A percentile compares a stretch with the other conserved stretches of the same genome.
phyloP scores from a whole-genome alignment of 2,329 filamentous ascomycete species.

The Diplocarpon rosae region DNA sequence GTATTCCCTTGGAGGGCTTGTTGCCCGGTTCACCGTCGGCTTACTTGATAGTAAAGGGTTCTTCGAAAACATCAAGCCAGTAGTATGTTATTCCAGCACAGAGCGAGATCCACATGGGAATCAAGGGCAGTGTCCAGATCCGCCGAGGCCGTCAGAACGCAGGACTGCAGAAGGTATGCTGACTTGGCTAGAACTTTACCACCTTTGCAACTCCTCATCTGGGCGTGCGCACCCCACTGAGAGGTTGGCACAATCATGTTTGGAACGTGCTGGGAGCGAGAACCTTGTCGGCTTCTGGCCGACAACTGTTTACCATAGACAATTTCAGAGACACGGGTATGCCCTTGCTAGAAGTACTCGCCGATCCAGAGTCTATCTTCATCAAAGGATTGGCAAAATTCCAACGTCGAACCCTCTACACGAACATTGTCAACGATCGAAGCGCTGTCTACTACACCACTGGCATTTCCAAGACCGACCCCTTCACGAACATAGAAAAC shows the following conservation, averaged over 20 bases:
- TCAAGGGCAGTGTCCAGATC: slow-evolving; percentile 3
- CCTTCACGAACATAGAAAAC: slow-evolving; percentile 56
- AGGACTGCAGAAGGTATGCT: neutral
- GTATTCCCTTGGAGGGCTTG: slow-evolving; percentile 80
- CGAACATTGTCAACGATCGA: slow-evolving; percentile 79
- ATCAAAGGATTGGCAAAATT: slow-evolving; percentile 69
- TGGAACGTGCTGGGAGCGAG: slow-evolving; percentile 80
- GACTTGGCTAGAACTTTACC: slow-evolving; percentile 60
- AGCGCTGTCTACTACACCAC: slow-evolving; percentile 79
- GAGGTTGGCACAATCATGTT: slow-evolving; percentile 52
- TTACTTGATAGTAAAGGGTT: slow-evolving; percentile 71
- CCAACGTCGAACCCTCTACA: slow-evolving; percentile 65
- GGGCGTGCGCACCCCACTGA: slow-evolving; percentile 60
- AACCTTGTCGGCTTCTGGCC: slow-evolving; percentile 71
- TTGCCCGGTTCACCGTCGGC: slow-evolving; percentile 78
- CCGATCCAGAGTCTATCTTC: slow-evolving; percentile 78
- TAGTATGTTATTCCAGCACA: slow-evolving; percentile 37
- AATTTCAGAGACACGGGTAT: slow-evolving; percentile 72
- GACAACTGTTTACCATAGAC: slow-evolving; percentile 82
- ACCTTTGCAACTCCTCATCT: slow-evolving; percentile 83
- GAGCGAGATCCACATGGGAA: neutral
- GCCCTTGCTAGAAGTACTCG: slow-evolving; percentile 69
- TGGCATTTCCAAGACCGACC: slow-evolving; percentile 64
- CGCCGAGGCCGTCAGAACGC: neutral
- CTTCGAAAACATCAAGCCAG: slow-evolving; percentile 68